phyloP scores from a whole-genome alignment of 2,329 filamentous ascomycete genomes.

The Colletotrichum truncatum region DNA sequence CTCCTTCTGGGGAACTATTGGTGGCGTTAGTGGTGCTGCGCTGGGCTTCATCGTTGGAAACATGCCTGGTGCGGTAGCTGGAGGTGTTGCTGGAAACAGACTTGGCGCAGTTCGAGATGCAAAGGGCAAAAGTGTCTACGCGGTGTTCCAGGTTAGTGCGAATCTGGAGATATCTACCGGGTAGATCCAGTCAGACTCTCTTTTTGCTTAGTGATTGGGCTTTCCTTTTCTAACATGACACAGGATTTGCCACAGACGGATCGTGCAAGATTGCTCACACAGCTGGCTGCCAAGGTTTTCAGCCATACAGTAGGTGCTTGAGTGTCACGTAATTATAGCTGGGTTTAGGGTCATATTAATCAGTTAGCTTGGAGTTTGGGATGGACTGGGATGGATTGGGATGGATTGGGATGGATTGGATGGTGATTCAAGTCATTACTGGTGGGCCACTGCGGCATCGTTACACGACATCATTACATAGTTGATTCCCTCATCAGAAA shows the following conservation, averaged over 20 bases:
- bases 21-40: constrained; percentile 86
- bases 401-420: not conserved
- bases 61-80: constrained; percentile 86
- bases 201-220: not conserved
- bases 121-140: constrained; percentile 93
- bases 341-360: not conserved
- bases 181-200: constrained; percentile 19
- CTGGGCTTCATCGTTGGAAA: constrained; percentile 97
- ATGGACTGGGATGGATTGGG: not conserved
- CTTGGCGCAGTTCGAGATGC: constrained; percentile 90
- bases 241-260: constrained; percentile 85
- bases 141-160: constrained; percentile 74
- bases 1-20: constrained; percentile 88
- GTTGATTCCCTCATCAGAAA: not conserved
- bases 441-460: not conserved
- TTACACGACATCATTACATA: constrained; percentile 12
- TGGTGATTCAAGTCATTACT: not conserved
- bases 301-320: constrained; percentile 75
- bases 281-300: constrained; percentile 88
- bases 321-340: not conserved
- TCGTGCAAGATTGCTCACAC: constrained; percentile 81
- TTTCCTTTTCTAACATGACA: not conserved
- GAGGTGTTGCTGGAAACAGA: constrained; percentile 90
- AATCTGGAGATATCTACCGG: constrained; percentile 24
- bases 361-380: constrained; percentile 27